phyloP scores from a whole-genome alignment of 352 stramenopile genomes.

The Phytophthora citrophthora region DNA sequence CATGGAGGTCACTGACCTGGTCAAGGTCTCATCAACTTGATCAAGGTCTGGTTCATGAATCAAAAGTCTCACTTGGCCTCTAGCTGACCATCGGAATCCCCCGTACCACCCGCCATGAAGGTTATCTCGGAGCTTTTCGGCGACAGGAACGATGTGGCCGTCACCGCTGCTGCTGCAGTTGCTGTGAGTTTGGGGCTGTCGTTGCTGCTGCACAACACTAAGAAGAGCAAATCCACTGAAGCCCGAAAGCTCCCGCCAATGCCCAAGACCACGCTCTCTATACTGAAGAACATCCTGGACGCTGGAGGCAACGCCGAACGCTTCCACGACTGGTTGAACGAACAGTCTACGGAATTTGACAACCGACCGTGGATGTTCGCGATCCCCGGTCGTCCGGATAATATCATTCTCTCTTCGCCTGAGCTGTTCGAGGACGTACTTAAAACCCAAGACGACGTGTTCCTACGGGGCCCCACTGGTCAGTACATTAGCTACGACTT shows the following conservation, averaged over 20 bases:
- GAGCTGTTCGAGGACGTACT: slow-evolving; percentile 56
- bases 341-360: slow-evolving; percentile 43
- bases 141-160: background rate
- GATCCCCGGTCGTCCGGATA: slow-evolving; percentile 38
- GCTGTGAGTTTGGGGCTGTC: background rate
- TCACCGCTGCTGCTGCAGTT: background rate
- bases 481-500: slow-evolving; percentile 50
- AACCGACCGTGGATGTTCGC: slow-evolving; percentile 49
- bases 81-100: too few species aligned
- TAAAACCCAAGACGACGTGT: slow-evolving; percentile 67
- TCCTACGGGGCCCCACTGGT: slow-evolving; percentile 54
- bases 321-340: slow-evolving; percentile 60
- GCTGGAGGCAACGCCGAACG: slow-evolving; percentile 34
- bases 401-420: slow-evolving; percentile 45
- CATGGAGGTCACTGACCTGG: too few species aligned
- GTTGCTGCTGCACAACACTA: background rate
- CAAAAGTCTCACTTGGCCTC: too few species aligned
- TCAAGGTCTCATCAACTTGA: too few species aligned
- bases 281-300: slow-evolving; percentile 54
- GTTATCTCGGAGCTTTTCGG: background rate
- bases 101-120: background rate
- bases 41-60: too few species aligned
- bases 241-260: background rate
- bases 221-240: background rate
- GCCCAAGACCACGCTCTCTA: background rate